These are phyloP conservation scores for Mucor racemosus DNA, from an alignment of 371 early-diverging fungal species.

Conservation along the genomic window DNA sequence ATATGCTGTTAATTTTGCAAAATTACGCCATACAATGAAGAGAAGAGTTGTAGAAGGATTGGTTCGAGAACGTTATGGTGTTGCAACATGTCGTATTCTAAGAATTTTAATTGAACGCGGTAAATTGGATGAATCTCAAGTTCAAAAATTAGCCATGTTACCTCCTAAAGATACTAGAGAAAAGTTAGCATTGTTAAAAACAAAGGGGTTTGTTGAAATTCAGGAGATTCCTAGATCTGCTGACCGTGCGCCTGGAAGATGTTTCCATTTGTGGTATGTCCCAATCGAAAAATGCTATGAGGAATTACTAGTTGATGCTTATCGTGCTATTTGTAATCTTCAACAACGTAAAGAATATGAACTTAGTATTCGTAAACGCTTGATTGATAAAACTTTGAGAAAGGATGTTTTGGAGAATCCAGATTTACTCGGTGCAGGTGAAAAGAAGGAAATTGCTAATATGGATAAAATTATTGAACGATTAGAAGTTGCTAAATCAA, in stretches of 20 bases:
- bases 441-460: slow-evolving; percentile 58
- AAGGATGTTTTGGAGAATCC: slow-evolving; percentile 73
- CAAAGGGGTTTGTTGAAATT: slow-evolving; percentile 76
- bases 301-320: slow-evolving; percentile 63
- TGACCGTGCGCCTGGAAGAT: slow-evolving; percentile 86
- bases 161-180: slow-evolving; percentile 75
- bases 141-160: slow-evolving; percentile 80
- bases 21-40: slow-evolving; percentile 64
- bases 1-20: slow-evolving; percentile 69
- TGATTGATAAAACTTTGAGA: slow-evolving; percentile 80
- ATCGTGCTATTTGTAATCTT: slow-evolving; percentile 70
- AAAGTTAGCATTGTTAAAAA: slow-evolving; percentile 66
- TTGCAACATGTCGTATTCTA: slow-evolving; percentile 74
- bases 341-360: slow-evolving; percentile 74
- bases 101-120: slow-evolving; percentile 77
- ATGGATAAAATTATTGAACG: slow-evolving; percentile 57
- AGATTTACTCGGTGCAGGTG: slow-evolving; percentile 60
- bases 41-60: slow-evolving; percentile 68
- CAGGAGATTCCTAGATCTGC: slow-evolving; percentile 89
- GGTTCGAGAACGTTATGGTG: slow-evolving; percentile 76
- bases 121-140: slow-evolving; percentile 85
- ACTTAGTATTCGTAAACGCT: slow-evolving; percentile 52
- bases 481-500: slow-evolving; percentile 63
- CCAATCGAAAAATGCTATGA: slow-evolving; percentile 66
- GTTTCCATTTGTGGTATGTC: slow-evolving; percentile 85